Percentiles rank a stretch among this genome's conserved stretches.
Conservation (phyloP, 2,329 filamentous ascomycete genomes). For the Botrytis sinoallii region DNA sequence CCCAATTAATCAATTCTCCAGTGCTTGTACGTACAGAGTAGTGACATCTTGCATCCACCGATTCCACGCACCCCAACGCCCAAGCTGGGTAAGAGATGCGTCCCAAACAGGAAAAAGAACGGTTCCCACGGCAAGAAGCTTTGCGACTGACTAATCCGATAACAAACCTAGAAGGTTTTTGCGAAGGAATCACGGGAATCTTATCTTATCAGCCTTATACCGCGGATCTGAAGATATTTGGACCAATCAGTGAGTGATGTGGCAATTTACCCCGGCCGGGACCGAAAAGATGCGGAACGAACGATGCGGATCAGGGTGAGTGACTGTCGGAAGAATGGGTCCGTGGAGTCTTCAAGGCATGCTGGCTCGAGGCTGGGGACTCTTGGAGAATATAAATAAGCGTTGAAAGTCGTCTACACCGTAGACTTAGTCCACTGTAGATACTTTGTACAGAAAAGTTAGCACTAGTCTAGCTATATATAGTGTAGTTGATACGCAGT, state of each 20-base stretch:
- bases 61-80: neutral
- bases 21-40: too few relatives aligned
- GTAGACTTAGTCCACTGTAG: neutral
- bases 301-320: neutral
- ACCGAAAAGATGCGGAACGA: neutral
- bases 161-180: neutral
- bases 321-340: neutral
- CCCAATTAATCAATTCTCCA: neutral
- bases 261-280: neutral
- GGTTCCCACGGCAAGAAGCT: neutral
- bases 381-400: neutral
- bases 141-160: neutral
- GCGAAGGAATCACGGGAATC: neutral
- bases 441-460: neutral
- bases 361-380: neutral
- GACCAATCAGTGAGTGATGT: neutral
- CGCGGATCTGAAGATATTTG: neutral
- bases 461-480: neutral
- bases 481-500: neutral
- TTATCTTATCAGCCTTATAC: neutral
- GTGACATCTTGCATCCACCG: neutral
- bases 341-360: neutral
- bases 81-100: neutral
- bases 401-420: neutral
- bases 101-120: neutral